Base-by-base conservation (phyloP, 306 rosid genomes). In the Cucumis melo region DNA sequence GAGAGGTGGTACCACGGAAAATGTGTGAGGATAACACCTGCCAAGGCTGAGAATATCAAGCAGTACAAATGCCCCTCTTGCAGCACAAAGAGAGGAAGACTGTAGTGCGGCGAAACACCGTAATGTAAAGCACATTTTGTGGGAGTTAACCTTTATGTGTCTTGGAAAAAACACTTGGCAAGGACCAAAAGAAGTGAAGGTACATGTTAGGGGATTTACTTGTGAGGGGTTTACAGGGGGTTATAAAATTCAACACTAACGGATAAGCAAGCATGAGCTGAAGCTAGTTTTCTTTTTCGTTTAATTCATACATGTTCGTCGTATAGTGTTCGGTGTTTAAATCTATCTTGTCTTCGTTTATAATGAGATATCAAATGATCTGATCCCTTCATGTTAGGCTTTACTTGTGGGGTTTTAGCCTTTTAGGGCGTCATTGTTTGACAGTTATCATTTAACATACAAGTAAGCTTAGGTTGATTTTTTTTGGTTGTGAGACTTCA, bases 1-100 rank as follows among this genome's bases (percentile, higher is more conserved):
- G 87, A 86, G 82, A 86, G 84, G 81, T 89, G 93, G 93, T 85
- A 64, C 80, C 91, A 87, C 42, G 89, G 91, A 4, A 85, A 82
- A 76, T 87, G 91, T 34, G 92, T 88, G 82, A 87, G 87, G 88
- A 85, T 88, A 59, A 87, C 89, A 70, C 88, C 89, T 8, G 85
- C 88, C 12, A 84, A 81, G 84, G 90, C 90, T 2, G 90, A 86
- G 48, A 79, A 76, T 41, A 86, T 88, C 59, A 79, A 81, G 73
- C 88, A 83, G 56, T 88, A 84, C 82, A 86, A 86, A 78, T 88
- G 92, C 76, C 90, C 90, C 62, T 78, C 85, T 61, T 88, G 92
- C 83, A 82, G 79, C 78, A 75, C 82, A 41, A 83, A 83, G 87
- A 83, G 57, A 66, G 79, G 86, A 74, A 85, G 73, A 67, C 87